Evolutionary conservation across 1,284 basidiomycete species (phyloP), one percentile per base, ranked within the genome.

Genomic region (Xerocomus cyaneibrunnescens): DNA sequence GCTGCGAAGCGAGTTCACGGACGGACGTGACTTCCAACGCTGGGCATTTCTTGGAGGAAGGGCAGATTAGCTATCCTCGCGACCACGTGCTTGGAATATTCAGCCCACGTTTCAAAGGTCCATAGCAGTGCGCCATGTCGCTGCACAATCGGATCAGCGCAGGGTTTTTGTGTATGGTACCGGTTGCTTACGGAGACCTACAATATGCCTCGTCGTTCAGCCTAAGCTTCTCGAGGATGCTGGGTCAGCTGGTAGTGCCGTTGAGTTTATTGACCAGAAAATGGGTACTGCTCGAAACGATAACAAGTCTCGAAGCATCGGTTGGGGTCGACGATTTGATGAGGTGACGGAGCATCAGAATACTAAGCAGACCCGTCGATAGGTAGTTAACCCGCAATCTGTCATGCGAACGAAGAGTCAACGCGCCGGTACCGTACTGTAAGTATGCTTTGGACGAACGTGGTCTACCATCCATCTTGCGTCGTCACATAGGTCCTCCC

Each of bases 301-400:
- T 53, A 9, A 67, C 55, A 5, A 70, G 51, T 37, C 69, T 62
- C 13, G 66, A 58, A 3, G 62, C 45, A 25, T 61, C 46, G 5
- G 56, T 48, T 13, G 58, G 35, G 6, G 57, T 58, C 22, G 57
- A 51, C n/a, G 59, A 58, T 52, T 67, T 62, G 45, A 70, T 56
- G 44, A 68, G 65, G 37, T 67, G 57, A 38, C 67, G 69, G 9
- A 71, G 57, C 57, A 68, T 66, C 48, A 69, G 45, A 44, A 70
- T 60, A 42, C 68, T 64, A 10, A 68, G 57, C 40, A 68, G 39
- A n/a, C 56, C 61, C 1, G 54, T 71, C 23, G 68, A 68, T 25
- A 68, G 53, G 41, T 70, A 70, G 43, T 68, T 71, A 19, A 68
- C 68, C 53, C 70, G 69, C 12, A 68, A 36, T 14, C 66, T 68